Percentiles rank a stretch among this genome's conserved stretches.
phyloP scores from a whole-genome alignment of 2,329 filamentous ascomycete species.

The Aspergillus awamori region DNA sequence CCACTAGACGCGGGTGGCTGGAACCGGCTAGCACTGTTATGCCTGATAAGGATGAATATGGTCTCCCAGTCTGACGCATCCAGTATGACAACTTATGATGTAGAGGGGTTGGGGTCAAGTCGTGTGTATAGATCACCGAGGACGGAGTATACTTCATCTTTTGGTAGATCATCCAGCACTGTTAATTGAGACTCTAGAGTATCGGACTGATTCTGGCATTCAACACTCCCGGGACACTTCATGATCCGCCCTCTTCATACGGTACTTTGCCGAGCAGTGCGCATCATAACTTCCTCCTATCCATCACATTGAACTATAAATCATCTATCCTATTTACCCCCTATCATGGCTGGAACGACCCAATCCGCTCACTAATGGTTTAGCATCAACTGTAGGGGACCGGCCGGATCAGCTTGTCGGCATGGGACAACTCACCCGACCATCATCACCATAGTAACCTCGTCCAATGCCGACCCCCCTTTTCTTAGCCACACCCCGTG shows the following conservation, averaged over 20 bases:
- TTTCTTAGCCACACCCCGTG: background rate
- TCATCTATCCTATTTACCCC: background rate
- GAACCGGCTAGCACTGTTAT: background rate
- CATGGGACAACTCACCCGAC: background rate
- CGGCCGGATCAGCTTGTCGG: too few relatives aligned
- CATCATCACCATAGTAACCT: conserved; percentile 2
- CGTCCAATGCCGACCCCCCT: background rate
- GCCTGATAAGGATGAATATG: conserved; percentile 8
- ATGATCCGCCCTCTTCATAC: too few relatives aligned
- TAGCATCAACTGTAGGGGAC: background rate
- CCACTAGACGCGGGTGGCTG: conserved; percentile 14
- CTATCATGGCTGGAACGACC: background rate
- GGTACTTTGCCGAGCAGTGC: too few relatives aligned
- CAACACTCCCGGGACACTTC: too few relatives aligned
- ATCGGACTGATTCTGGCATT: too few relatives aligned
- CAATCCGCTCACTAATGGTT: background rate
- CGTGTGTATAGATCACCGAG: background rate
- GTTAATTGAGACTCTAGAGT: too few relatives aligned
- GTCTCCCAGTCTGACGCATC: conserved; percentile 1
- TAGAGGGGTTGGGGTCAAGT: background rate
- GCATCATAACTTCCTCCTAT: too few relatives aligned
- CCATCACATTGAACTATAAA: background rate
- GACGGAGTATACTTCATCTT: background rate
- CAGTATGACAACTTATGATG: conserved; percentile 2
- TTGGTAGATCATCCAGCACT: background rate